Evolutionary conservation across 331 rosid genomes (phyloP), one percentile per base, ranked within the genome.

Genomic region (Prunus yedoensis): DNA sequence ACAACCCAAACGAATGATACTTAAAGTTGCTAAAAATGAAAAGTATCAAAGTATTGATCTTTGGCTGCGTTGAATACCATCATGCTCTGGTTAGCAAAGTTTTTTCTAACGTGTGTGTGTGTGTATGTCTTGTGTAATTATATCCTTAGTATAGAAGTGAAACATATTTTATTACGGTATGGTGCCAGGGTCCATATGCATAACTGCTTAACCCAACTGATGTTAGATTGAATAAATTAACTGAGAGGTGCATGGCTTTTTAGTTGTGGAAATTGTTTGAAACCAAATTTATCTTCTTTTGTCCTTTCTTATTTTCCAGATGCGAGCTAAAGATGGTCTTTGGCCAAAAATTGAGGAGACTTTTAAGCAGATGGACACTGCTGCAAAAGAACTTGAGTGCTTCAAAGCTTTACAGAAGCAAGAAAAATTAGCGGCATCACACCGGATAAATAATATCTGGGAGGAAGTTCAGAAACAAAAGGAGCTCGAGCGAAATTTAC

Each of bases 311-410:
- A 1, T 16, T 35, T 56, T 87, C 53, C 85, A 93, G 98, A 80
- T 68, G 82, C 88, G 98, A 80, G 83, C 90, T n/a, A 93, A 87
- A 84, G 88, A 80, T 59, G 54, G 84, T 80, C 87, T 89, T 30
- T 93, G 97, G 97, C 97, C 97, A 6, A 93, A 93, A 83, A 87
- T 91, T 18, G 98, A 90, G 78, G 89, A 90, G 58, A 89, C 96
- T 30, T 88, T 93, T 84, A 93, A 93, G 88, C 94, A 84, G 85
- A 84, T 91, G 83, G 96, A 91, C 76, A 85, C 91, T 50, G 97
- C 98, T 73, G 94, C 92, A 49, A 93, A 93, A 47, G 98, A 93
- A 84, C 90, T 88, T 0, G 97, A 93, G 83, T 93, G 96, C 88
- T 93, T 91, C 79, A 85, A 80, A 81, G 98, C 91, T 75, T 82